A percentile compares a stretch with the other conserved stretches of the same genome.
These are phyloP conservation scores for Magnaporthales sp. DNA, from an alignment of 2,329 filamentous ascomycete genomes.

Conservation along the genomic window DNA sequence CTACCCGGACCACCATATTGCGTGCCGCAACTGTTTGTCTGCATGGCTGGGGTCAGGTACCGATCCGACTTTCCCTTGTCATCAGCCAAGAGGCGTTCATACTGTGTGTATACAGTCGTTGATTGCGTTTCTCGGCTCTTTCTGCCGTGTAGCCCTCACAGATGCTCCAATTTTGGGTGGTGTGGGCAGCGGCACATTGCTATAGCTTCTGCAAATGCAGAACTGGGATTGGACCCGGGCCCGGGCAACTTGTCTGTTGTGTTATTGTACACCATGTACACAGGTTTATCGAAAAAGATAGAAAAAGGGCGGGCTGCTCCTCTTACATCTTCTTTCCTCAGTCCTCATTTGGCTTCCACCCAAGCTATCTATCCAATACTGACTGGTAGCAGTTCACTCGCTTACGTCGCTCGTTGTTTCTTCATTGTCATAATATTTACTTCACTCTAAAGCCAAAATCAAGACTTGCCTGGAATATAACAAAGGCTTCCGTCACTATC, in stretches of 20 bases:
- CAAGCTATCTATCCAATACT: slow-evolving; percentile 12
- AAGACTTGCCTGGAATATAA: background rate
- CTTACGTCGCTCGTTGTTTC: slow-evolving; percentile 13
- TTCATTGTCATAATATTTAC: background rate
- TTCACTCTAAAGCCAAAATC: background rate
- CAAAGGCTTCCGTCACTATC: background rate
- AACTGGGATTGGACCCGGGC: background rate
- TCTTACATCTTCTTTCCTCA: background rate
- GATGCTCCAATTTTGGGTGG: background rate
- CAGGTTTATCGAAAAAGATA: slow-evolving; percentile 1
- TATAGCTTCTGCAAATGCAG: background rate
- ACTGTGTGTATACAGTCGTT: background rate
- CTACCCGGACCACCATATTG: background rate
- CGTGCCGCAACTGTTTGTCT: background rate
- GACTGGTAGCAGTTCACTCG: slow-evolving; percentile 14
- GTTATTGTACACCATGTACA: background rate
- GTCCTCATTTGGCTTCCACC: background rate
- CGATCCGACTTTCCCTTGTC: background rate
- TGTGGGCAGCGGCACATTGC: background rate
- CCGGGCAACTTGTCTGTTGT: background rate
- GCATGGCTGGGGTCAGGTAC: background rate
- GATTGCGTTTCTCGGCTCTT: background rate
- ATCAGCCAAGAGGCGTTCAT: background rate
- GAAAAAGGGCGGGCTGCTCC: slow-evolving; percentile 2
- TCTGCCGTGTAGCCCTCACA: background rate